Conservation (phyloP, 805 yeast genomes). For the Metschnikowia orientalis region DNA sequence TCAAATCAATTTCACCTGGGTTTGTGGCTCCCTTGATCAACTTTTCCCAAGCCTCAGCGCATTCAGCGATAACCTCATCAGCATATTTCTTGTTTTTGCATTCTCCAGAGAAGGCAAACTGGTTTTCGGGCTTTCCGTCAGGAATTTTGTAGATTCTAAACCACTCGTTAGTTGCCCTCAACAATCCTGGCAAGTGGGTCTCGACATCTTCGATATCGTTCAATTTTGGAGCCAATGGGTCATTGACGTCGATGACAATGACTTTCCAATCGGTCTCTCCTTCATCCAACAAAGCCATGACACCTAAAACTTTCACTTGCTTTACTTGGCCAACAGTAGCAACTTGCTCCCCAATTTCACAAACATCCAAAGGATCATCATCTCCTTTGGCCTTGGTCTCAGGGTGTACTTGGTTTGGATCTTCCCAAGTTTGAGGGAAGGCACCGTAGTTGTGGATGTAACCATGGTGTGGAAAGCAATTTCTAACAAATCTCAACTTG, state of each 20-base stretch:
- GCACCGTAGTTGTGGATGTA: slow-evolving; percentile 88
- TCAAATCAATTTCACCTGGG: slow-evolving; percentile 43
- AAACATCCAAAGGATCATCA: slow-evolving; percentile 46
- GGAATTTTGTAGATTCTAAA: slow-evolving; percentile 81
- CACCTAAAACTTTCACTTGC: slow-evolving; percentile 59
- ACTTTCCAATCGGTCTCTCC: slow-evolving; percentile 98
- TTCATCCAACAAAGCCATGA: slow-evolving; percentile 78
- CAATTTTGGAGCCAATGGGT: slow-evolving; percentile 58
- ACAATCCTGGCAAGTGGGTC: slow-evolving; percentile 61
- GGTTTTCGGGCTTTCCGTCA: slow-evolving; percentile 71
- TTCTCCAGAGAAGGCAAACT: slow-evolving; percentile 70
- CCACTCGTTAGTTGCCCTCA: slow-evolving; percentile 70
- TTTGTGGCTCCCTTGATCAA: slow-evolving; percentile 42
- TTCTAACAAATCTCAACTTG: slow-evolving; percentile 67
- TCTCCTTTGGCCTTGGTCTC: slow-evolving; percentile 47
- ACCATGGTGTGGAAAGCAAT: slow-evolving; percentile 79
- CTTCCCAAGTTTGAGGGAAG: slow-evolving; percentile 95
- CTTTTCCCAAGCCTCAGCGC: slow-evolving; percentile 65
- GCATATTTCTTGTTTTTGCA: slow-evolving; percentile 50
- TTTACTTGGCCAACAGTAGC: slow-evolving; percentile 49
- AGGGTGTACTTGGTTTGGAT: slow-evolving; percentile 56
- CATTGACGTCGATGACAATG: slow-evolving; percentile 62
- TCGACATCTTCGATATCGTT: slow-evolving; percentile 67
- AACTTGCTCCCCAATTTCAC: slow-evolving; percentile 47
- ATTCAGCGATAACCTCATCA: slow-evolving; percentile 19